Conservation (phyloP, 1,284 basidiomycete genomes). For the Xerocomus minutiporus region DNA sequence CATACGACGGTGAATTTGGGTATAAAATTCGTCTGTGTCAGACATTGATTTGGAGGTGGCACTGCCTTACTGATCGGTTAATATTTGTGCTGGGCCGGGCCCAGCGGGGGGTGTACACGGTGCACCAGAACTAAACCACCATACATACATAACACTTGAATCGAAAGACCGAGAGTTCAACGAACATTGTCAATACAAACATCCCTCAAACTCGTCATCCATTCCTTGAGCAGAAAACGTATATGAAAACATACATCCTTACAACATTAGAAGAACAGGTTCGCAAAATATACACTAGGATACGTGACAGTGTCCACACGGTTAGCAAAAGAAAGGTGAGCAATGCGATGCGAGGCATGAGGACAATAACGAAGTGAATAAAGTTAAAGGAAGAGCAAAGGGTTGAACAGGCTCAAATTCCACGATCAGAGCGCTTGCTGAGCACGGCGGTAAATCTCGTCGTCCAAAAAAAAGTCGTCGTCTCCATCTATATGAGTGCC, state of each 20-base stretch:
- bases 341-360: background rate
- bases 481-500: constrained; percentile 53
- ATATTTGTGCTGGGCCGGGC: too few relatives aligned
- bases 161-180: too few relatives aligned
- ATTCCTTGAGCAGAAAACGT: background rate
- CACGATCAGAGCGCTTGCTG: constrained; percentile 12
- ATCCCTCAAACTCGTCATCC: background rate
- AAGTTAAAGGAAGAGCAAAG: background rate
- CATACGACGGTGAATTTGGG: constrained; percentile 53
- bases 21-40: constrained; percentile 41
- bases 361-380: constrained; percentile 8
- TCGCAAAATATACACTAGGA: background rate
- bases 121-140: too few relatives aligned
- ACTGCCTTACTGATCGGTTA: background rate
- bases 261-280: background rate
- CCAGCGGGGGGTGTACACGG: too few relatives aligned
- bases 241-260: background rate
- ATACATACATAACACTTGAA: background rate
- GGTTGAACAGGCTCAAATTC: background rate
- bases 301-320: constrained; percentile 4
- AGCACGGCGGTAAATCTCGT: constrained; percentile 29
- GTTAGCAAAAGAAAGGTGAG: constrained; percentile 21
- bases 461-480: constrained; percentile 46
- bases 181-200: background rate
- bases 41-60: constrained; percentile 4